These are phyloP conservation scores for Turritis glabra DNA, from an alignment of 345 rosid genomes.

Conservation along the genomic window DNA sequence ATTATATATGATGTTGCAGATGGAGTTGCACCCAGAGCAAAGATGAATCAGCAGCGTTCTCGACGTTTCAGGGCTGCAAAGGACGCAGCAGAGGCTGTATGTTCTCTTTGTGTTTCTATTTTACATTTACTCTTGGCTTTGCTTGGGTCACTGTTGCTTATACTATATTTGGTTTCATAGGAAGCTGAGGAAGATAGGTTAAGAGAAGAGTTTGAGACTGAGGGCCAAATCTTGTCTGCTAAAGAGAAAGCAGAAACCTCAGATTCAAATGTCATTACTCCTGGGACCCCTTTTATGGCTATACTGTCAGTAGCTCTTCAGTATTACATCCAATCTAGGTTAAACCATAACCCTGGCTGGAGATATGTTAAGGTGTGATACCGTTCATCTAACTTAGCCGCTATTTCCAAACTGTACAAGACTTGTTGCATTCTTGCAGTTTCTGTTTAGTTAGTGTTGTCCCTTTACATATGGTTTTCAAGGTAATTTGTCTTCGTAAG, in stretches of 20 bases:
- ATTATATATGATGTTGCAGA: conserved; percentile 47
- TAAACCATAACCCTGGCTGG: conserved; percentile 88
- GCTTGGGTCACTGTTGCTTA: conserved; percentile 7
- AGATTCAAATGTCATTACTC: conserved; percentile 97
- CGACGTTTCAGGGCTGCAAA: conserved; percentile 97
- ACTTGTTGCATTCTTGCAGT: conserved; percentile 7
- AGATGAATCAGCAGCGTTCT: conserved; percentile 97
- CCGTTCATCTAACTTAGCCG: conserved; percentile 11
- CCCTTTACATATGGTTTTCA: conserved; percentile 46
- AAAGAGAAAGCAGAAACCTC: conserved; percentile 79
- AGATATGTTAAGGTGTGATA: conserved; percentile 71
- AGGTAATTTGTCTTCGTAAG: conserved; percentile 59
- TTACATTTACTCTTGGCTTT: conserved; percentile 13
- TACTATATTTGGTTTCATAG: conserved; percentile 40
- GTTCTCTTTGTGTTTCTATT: conserved; percentile 24
- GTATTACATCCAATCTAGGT: conserved; percentile 80
- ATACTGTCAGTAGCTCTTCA: conserved; percentile 88
- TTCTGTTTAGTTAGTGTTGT: conserved; percentile 37
- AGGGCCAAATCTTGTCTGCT: conserved; percentile 55
- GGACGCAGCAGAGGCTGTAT: conserved; percentile 93
- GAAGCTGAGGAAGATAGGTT: conserved; percentile 93
- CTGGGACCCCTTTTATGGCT: conserved; percentile 95
- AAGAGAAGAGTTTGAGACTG: conserved; percentile 76
- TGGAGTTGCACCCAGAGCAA: conserved; percentile 99
- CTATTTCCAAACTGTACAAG: conserved; percentile 14